These are phyloP conservation scores for Aspergillus saccharolyticus DNA, from an alignment of 495 filamentous ascomycete genomes.

Conservation along the genomic window DNA sequence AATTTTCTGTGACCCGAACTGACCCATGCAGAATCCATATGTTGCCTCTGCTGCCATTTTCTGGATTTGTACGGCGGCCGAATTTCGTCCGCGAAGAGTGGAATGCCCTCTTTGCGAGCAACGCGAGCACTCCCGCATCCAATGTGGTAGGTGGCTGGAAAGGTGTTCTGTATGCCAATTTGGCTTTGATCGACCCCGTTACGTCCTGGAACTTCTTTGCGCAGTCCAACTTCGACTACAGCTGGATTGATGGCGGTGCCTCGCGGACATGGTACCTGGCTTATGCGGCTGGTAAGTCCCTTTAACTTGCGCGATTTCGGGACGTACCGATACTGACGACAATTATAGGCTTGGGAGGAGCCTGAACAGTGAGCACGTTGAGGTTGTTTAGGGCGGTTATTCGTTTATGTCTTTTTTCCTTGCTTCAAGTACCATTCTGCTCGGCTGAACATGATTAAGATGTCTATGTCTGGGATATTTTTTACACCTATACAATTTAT, in stretches of 20 bases:
- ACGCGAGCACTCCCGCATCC: slow-evolving; percentile 47
- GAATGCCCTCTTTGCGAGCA: slow-evolving; percentile 63
- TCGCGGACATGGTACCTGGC: slow-evolving; percentile 87
- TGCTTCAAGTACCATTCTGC: neutral
- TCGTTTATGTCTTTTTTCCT: neutral
- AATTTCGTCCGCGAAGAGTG: slow-evolving; percentile 82
- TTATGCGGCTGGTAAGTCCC: slow-evolving; percentile 58
- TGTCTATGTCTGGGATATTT: neutral
- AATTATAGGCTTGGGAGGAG: neutral
- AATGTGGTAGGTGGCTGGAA: slow-evolving; percentile 71
- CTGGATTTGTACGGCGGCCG: slow-evolving; percentile 58
- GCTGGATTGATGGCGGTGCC: slow-evolving; percentile 80
- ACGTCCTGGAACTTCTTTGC: slow-evolving; percentile 72
- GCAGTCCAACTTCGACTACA: slow-evolving; percentile 56
- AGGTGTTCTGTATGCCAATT: slow-evolving; percentile 78
- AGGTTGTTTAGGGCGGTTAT: neutral
- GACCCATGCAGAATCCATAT: slow-evolving; percentile 70
- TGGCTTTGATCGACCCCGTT: slow-evolving; percentile 69
- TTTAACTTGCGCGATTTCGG: neutral
- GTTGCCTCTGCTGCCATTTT: slow-evolving; percentile 76
- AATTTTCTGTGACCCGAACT: slow-evolving; percentile 2
- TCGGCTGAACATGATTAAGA: neutral
- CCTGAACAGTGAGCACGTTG: neutral
- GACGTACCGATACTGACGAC: neutral
- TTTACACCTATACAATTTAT: neutral